Evolutionary conservation across 176 grass and related monocot genomes (phyloP).

Genomic region (Oryza meridionalis): DNA sequence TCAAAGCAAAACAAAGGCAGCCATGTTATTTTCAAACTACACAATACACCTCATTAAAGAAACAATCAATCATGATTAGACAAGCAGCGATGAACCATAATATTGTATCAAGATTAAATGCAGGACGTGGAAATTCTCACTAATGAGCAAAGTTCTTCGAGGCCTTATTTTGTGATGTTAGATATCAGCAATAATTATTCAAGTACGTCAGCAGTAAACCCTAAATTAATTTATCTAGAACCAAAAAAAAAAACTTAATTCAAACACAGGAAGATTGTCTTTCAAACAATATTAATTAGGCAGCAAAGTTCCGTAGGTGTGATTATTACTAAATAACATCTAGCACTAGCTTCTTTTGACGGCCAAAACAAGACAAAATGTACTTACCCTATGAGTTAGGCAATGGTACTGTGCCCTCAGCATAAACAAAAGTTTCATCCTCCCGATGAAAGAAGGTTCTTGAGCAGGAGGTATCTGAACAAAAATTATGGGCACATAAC

Average conservation of each 20-base stretch:
- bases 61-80: too few relatives aligned
- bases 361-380: too few relatives aligned
- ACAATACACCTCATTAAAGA: background rate
- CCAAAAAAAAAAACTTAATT: too few relatives aligned
- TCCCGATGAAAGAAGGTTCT: slow-evolving; percentile 13
- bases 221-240: too few relatives aligned
- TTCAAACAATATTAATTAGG: slow-evolving; percentile 1
- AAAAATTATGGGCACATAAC: background rate
- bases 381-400: too few relatives aligned
- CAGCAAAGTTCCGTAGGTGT: background rate
- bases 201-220: background rate
- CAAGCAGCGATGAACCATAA: too few relatives aligned
- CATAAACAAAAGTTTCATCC: background rate
- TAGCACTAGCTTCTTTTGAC: background rate
- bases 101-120: background rate
- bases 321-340: background rate
- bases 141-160: too few relatives aligned
- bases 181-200: too few relatives aligned
- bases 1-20: background rate
- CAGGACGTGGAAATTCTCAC: background rate
- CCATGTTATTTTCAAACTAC: background rate
- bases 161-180: too few relatives aligned
- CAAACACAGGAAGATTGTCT: background rate
- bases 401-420: background rate
- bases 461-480: slow-evolving; percentile 27